Base-by-base conservation (phyloP, 176 grass and related monocot genomes). In the Ensete ventricosum region DNA sequence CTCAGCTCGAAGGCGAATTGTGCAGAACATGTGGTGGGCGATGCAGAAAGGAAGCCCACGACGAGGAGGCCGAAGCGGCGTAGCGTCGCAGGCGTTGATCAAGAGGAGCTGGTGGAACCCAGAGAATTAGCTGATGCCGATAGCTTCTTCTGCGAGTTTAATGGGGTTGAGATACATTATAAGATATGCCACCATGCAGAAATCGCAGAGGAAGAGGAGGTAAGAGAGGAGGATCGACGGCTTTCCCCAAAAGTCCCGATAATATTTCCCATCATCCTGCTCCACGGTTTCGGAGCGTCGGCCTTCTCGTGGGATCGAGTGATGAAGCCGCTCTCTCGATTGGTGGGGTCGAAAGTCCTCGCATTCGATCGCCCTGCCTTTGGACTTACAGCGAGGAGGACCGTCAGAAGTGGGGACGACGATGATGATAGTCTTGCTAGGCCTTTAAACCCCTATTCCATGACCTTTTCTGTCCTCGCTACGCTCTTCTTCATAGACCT, bases 281-380 rank as follows among this genome's bases (percentile, higher is more conserved):
- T 98, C 43, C 90, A 98, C 20, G 95, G 95, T 23, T 98, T 98
- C 24, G 90, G 95, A 10, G 90, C 95, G 11, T 98, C 95, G 0
- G 50, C 93, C 25, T 98, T 98, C 79, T 94, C 95, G 29, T 98
- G 90, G 90, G 84, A 64, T 65, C 74, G 83, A 8, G 79, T 94
- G 49, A 89, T 89, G 95, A 84, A 84, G 68, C 84, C 86, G 0
- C 81, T 94, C 23, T 82, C 88, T 17, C 53, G 73, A 71, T 25
- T 89, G 14, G 81, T 16, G 3, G 77, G 90, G 23, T 87, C 88
- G 9, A 89, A 98, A 73, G 95, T 98, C 67, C 86, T 98, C 9
- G 95, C 95, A 0, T 98, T 98, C 71, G 95, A 98, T 63, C 82
- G 90, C 19, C 90, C 95, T 0, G 90, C 86, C 19, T 98, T 98